Evolutionary conservation across 2,329 filamentous ascomycete genomes (phyloP), one percentile per base, ranked within the genome.

Genomic region (Penicillium occitanis): DNA sequence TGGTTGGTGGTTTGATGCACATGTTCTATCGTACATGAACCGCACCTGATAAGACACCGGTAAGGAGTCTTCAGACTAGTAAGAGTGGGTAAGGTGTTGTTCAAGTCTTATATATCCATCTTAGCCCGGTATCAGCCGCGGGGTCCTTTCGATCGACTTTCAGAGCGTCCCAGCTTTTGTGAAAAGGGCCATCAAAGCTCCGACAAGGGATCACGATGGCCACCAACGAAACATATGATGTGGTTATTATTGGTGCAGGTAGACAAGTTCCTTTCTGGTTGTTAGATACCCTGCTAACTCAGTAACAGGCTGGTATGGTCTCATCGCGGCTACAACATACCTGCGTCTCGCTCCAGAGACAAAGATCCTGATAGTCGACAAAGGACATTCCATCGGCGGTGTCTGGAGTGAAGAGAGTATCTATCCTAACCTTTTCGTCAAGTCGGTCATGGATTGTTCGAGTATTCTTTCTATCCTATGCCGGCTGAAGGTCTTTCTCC

Each of bases 381-480:
- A 59, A 22, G 22, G 55, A 2, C n/a, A 14, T n/a, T 59, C 55
- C 2, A 59, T 59, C 5, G 55, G 55, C 14, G 35, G 55, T 59
- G 55, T 59, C 22, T 59, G 55, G 55, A 59, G 55, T n/a, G 22
- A 59, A n/a, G 55, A 59, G 37, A 10, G 22, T 14, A 59, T 59
- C 13, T 59, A 59, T 22, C 55, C 55, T 10, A 59, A 59, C n/a
- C 55, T 59, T 42, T 59, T 59, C 10, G 55, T 35, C 55, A 59
- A 42, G 55, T 59, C 10, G 55, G 55, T 5, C 55, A 59, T 59
- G 55, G 55, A 22, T 42, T 59, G 30, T 59, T 59, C 7, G 55
- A 59, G 55, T 59, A 59, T 22, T 59, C 55, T 42, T 59, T 59
- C 22, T 59, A 59, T 42, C 55, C n/a, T 4, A 59, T 59, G 35